Evolutionary conservation across 2,329 filamentous ascomycete genomes (phyloP), one percentile per base, ranked within the genome.

Genomic region (Calonectria honghensis): DNA sequence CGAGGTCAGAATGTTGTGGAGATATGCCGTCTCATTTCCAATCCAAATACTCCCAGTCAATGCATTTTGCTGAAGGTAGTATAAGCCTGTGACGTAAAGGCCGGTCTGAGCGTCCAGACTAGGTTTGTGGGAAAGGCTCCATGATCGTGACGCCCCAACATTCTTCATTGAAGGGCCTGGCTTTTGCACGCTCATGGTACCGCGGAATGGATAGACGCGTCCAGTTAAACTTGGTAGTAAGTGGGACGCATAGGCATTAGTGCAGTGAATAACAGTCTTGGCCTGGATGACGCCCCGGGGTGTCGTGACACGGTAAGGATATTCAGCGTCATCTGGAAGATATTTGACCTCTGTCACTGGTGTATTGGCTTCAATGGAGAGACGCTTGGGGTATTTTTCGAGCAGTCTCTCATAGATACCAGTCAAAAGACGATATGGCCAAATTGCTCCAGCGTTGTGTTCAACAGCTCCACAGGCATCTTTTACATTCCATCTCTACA

Each of bases 251-350:
- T 89, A 88, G 2, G 84, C 89, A 74, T 93, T 92, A 0, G 90
- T 92, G 45, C 89, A 89, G 75, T 92, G 89, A 2, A 92, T 85
- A 7, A 93, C 82, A 65, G 90, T 86, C 2, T 83, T 83, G 18
- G 89, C 85, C 1, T 78, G 79, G 16, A 91, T 85, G 0, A 52
- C 75, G 0, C 90, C 90, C 4, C 89, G 83, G 0, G 79, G 73
- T 0, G 91, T 92, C 2, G 80, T 74, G 1, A 91, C 70, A 2
- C 81, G 75, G 76, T 88, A 90, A 1, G 82, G 86, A 1, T 76
- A 16, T 9, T 65, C 18, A 9, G 57, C 50, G 6, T 70, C 48
- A 20, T 52, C 48, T 67, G 10, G 76, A 74, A 68, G 86, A 88
- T 66, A 39, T 78, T 81, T 64, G 77, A 79, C 70, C 37, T 72